A percentile compares a stretch with the other conserved stretches of the same genome.
Conservation (phyloP, 306 rosid genomes). For the Trifolium fragiferum region DNA sequence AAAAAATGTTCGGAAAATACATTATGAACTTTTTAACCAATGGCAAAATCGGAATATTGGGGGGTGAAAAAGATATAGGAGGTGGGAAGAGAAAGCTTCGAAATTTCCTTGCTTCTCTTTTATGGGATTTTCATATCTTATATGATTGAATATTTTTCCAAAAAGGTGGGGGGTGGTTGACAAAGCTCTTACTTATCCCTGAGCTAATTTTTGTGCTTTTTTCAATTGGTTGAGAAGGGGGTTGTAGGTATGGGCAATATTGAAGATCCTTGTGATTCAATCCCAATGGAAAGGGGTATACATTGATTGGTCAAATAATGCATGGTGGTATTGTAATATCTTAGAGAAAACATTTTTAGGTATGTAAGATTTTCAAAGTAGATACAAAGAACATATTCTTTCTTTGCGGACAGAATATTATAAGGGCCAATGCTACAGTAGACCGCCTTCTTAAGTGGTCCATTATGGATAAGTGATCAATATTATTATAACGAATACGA, state of each 20-base stretch:
- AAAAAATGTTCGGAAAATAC: no score
- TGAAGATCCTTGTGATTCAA: conserved; percentile 30
- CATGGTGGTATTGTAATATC: conserved; percentile 18
- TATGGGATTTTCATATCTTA: conserved; percentile 37
- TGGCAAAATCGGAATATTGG: no score
- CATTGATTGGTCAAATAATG: conserved; percentile 34
- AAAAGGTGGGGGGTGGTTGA: conserved; percentile 38
- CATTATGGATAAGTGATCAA: no score
- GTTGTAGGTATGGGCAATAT: conserved; percentile 4
- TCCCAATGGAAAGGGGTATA: conserved; percentile 6
- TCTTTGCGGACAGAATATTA: not conserved
- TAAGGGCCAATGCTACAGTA: no score
- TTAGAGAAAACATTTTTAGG: conserved; percentile 16
- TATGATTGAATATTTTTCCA: not conserved
- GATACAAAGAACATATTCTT: conserved; percentile 37
- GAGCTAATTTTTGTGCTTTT: not conserved
- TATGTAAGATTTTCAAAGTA: conserved; percentile 34
- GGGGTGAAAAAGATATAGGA: no score
- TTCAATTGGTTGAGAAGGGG: conserved; percentile 19
- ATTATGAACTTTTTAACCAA: no score
- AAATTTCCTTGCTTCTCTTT: conserved; percentile 27
- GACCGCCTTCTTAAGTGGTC: no score
- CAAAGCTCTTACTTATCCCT: conserved; percentile 52
- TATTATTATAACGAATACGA: no score
- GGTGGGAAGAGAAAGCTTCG: no score